Percentiles rank a stretch among this genome's conserved stretches.
Evolutionary conservation across 2,329 filamentous ascomycete genomes (phyloP).

Genomic region (Trichoderma asperellum): DNA sequence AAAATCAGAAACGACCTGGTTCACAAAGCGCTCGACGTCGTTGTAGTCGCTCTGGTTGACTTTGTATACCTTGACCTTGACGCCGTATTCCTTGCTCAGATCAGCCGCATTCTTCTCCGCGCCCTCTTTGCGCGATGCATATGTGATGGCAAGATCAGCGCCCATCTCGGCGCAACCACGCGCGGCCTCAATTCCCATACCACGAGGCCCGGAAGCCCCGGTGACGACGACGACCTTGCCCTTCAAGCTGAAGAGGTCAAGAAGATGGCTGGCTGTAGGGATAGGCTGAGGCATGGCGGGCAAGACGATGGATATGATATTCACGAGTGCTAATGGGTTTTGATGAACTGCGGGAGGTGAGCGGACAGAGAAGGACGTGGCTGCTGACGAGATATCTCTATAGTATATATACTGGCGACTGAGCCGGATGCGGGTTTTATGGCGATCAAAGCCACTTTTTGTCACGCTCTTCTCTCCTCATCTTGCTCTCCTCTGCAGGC

Average conservation of each 20-base stretch:
- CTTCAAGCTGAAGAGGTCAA: constrained; percentile 72
- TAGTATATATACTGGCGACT: background rate
- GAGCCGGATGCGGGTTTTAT: background rate
- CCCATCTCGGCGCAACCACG: constrained; percentile 73
- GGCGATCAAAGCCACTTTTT: background rate
- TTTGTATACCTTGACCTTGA: constrained; percentile 67
- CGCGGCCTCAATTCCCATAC: constrained; percentile 71
- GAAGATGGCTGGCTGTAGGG: constrained; percentile 60
- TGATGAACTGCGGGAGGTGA: background rate
- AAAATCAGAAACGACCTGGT: constrained; percentile 72
- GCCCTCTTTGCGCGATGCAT: constrained; percentile 70
- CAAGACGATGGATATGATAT: background rate
- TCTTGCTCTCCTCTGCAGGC: background rate
- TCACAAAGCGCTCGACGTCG: constrained; percentile 57
- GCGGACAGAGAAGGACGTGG: background rate
- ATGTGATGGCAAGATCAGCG: constrained; percentile 72
- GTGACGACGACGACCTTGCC: constrained; percentile 73
- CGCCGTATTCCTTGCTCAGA: constrained; percentile 66
- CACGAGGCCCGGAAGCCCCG: constrained; percentile 69
- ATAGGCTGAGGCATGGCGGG: constrained; percentile 58
- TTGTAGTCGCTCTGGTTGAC: constrained; percentile 59
- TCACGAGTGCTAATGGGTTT: background rate
- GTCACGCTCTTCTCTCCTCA: background rate
- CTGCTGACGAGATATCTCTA: constrained; percentile 12
- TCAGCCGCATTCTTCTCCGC: constrained; percentile 68